Base-by-base conservation (phyloP, 2,329 filamentous ascomycete species). In the Ampelomyces quisqualis region DNA sequence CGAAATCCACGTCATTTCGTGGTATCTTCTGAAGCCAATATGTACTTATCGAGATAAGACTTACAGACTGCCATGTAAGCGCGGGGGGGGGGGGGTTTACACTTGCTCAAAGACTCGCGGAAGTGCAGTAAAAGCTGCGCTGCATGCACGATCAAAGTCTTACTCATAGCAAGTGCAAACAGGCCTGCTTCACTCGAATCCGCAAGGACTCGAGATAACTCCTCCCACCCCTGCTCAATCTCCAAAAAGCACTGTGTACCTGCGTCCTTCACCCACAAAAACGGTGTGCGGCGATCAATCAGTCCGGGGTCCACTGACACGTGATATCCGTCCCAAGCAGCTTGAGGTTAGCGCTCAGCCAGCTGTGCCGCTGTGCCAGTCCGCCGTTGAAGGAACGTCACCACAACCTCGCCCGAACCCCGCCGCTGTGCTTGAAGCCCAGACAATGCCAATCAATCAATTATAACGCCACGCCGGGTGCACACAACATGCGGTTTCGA, bases 401-500 rank as follows among this genome's bases (percentile, higher is more conserved):
- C 35, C 21, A 26, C 32, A 27, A 24, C 9, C 22, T 27, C 15
- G 17, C 31, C 8, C 22, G 23, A 29, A 19, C 19, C 6, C 19
- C 20, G 14, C 14, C 18, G 14, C 35, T 32, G 11, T 24, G 14
- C n/a, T 11, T 21, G 13, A 17, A n/a, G 24, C 24, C 10, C 18
- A 31, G 17, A 45, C 22, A 36, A 55, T 55, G 52, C 39, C 35
- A 35, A 22, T 28, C 31, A 24, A n/a, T 15, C 37, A 34, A 34
- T 47, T 38, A 43, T 49, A 55, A 38, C 49, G 32, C 29, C 31
- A 33, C 18, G 29, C 8, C 29, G 8, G n/a, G 21, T n/a, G n/a
- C n/a, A 8, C 31, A 20, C 35, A 45, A 27, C 3, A 93, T 95
- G 86, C 86, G 88, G 70, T 88, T 96, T 73, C 82, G 90, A 64